phyloP scores from a whole-genome alignment of 495 filamentous ascomycete genomes.

The Hyaloscypha variabilis region DNA sequence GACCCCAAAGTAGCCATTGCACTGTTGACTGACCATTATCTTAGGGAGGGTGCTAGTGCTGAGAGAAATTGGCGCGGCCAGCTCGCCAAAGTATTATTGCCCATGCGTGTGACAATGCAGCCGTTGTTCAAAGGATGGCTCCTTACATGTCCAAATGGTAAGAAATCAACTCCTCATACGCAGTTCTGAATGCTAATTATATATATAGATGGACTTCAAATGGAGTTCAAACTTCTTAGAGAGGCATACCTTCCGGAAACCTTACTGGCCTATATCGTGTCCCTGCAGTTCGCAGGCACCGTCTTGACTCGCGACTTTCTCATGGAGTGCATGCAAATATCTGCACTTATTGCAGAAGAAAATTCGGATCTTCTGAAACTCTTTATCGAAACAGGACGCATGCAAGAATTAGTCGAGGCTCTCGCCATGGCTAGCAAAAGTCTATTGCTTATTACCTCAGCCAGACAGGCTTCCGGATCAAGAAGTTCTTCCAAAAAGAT shows the following conservation, averaged over 20 bases:
- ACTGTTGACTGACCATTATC: background rate
- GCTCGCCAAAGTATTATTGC: constrained; percentile 14
- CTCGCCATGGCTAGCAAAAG: constrained; percentile 75
- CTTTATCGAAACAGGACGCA: constrained; percentile 65
- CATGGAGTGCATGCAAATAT: constrained; percentile 77
- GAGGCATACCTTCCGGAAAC: constrained; percentile 79
- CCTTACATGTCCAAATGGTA: constrained; percentile 30
- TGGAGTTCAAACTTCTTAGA: constrained; percentile 58
- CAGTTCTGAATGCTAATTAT: background rate
- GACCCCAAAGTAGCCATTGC: background rate
- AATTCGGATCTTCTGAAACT: constrained; percentile 63
- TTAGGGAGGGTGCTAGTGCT: background rate
- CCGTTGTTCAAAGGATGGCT: constrained; percentile 30
- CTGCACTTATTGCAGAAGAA: constrained; percentile 66
- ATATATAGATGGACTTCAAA: constrained; percentile 36
- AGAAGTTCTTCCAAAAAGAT: constrained; percentile 50
- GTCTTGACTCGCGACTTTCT: constrained; percentile 64
- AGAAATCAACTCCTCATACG: background rate
- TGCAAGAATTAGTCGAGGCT: constrained; percentile 76
- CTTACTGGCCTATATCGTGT: constrained; percentile 76
- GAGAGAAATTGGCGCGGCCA: constrained; percentile 14
- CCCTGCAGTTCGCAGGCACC: constrained; percentile 69
- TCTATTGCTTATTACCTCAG: constrained; percentile 63
- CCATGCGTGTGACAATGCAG: constrained; percentile 8
- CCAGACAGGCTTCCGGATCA: constrained; percentile 37